A percentile compares a stretch with the other conserved stretches of the same genome.
Evolutionary conservation across 805 yeast species (phyloP).

Genomic region (Teunomyces funiuensis): DNA sequence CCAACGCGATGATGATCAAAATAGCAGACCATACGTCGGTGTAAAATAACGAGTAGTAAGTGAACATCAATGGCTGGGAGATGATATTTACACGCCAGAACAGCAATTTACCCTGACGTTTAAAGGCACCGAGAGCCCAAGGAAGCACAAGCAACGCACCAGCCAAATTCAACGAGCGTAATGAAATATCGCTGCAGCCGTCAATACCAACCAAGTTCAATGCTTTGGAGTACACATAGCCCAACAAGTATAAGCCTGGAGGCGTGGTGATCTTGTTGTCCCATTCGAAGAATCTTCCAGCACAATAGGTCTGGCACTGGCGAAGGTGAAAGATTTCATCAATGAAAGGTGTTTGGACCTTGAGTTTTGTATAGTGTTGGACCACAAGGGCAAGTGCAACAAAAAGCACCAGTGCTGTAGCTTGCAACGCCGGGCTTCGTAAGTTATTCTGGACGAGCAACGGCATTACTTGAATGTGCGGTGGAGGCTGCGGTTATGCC

Average conservation of each 20-base stretch:
- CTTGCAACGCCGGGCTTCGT: background rate
- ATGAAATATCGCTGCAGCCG: constrained; percentile 21
- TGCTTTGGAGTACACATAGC: constrained; percentile 36
- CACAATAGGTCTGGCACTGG: constrained; percentile 70
- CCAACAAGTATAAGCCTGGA: constrained; percentile 76
- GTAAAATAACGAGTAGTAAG: constrained; percentile 78
- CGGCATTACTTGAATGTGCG: background rate
- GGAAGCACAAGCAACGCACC: constrained; percentile 65
- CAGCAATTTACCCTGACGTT: constrained; percentile 13
- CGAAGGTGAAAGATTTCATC: constrained; percentile 87
- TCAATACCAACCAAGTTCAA: constrained; percentile 33
- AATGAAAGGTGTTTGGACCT: constrained; percentile 39
- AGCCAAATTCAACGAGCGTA: constrained; percentile 55
- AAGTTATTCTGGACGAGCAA: constrained; percentile 1
- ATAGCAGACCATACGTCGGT: constrained; percentile 93
- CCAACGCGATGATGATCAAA: constrained; percentile 56
- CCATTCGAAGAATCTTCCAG: constrained; percentile 66
- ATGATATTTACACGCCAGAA: constrained; percentile 29
- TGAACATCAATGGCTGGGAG: constrained; percentile 67
- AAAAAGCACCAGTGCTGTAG: constrained; percentile 1
- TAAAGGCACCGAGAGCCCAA: constrained; percentile 32
- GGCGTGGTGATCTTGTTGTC: constrained; percentile 94
- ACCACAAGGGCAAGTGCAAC: constrained; percentile 13
- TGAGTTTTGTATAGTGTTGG: constrained; percentile 11
- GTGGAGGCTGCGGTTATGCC: background rate